Base-by-base conservation (phyloP, 768 basidiomycete genomes). In the Panaeolus papilionaceus region DNA sequence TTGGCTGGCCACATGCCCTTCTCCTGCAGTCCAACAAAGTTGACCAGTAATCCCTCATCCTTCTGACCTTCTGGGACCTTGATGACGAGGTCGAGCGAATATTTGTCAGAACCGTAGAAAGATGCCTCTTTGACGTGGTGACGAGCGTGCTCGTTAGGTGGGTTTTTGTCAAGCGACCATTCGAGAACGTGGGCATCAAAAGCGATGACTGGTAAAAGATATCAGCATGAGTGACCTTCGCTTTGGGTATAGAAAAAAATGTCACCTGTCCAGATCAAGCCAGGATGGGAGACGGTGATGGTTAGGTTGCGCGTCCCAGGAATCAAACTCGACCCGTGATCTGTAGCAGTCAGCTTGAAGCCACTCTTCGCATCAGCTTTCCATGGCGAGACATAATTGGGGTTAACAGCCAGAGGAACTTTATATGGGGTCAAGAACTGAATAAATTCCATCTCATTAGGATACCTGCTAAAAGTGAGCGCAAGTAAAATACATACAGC, bases 61-160 rank as follows among this genome's bases (percentile, higher is more conserved):
- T 76, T 73, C 26, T 76, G 78, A 9, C 76, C 77, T 20, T 49
- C 64, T n/a, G 70, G 63, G 6, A 90, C 76, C 74, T 89, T 87
- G 64, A 95, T 77, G 38, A 90, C 86, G 68, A 98, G 81, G 69
- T 93, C 86, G 47, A 98, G 79, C 0, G 84, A 80, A 87, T 93
- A 96, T 0, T 83, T 82, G 66, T 93, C 87, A 10, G 85, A 84
- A 1, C 90, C 92, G 71, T 94, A 94, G 77, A 93, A 94, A 2
- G 95, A 95, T 0, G 88, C 94, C 76, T 96, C 94, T 75, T 95
- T 98, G 79, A 98, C 87, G 72, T 95, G 93, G 74, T 99, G 97
- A 8, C 95, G 86, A 7, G 86, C 86, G 70, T 84, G 81, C 66
- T 93, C 92, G 64, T 88, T 78, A 0, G 94, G 93, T 1, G 97